A percentile compares a stretch with the other conserved stretches of the same genome.
These are phyloP conservation scores for Stephania japonica DNA, from an alignment of 164 flowering plant species.

Conservation along the genomic window DNA sequence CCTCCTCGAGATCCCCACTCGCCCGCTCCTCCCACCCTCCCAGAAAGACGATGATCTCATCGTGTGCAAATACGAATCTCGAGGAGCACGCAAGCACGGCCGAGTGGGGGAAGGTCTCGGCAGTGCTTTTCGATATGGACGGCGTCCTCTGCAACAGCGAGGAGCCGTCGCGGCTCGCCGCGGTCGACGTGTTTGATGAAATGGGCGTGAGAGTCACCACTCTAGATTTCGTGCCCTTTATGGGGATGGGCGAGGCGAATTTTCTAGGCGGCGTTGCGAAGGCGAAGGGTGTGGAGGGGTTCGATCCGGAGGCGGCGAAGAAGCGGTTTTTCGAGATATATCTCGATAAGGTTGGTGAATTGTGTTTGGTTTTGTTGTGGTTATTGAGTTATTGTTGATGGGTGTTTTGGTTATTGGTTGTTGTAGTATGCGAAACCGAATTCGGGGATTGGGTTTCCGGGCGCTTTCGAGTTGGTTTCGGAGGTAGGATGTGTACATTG, in stretches of 20 bases:
- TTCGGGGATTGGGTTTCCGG: conserved; percentile 96
- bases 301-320: conserved; percentile 68
- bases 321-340: conserved; percentile 92
- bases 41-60: conserved; percentile 1
- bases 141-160: conserved; percentile 97
- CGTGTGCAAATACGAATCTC: conserved; percentile 31
- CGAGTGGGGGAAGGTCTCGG: conserved; percentile 91
- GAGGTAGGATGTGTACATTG: conserved; percentile 38
- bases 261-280: conserved; percentile 95
- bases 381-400: background rate
- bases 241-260: conserved; percentile 95
- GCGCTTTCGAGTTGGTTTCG: conserved; percentile 82
- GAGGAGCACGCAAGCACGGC: conserved; percentile 30
- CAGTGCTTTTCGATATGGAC: conserved; percentile 96
- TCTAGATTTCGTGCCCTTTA: conserved; percentile 86
- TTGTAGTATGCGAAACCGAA: conserved; percentile 87
- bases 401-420: background rate
- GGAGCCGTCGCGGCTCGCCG: conserved; percentile 78
- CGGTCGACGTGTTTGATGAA: conserved; percentile 77
- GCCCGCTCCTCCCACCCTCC: no score
- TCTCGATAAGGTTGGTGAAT: conserved; percentile 59
- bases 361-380: background rate
- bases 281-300: conserved; percentile 68
- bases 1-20: no score
- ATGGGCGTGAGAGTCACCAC: conserved; percentile 80